phyloP scores from a whole-genome alignment of 2,329 filamentous ascomycete genomes.

The Neonectria hederae region DNA sequence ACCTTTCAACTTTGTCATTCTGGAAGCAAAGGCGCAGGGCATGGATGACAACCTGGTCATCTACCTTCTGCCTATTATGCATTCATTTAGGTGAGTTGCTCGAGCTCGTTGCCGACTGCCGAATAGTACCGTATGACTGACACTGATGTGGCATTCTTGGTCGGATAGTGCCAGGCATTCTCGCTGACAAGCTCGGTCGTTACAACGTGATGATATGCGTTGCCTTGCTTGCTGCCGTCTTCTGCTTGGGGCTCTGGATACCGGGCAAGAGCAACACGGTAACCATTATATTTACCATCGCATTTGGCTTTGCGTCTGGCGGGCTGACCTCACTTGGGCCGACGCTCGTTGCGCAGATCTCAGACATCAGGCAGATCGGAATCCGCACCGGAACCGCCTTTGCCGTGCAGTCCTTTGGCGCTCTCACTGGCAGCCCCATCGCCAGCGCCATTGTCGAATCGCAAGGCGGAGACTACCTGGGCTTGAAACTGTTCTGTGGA shows the following conservation, averaged over 20 bases:
- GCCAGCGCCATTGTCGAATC: not conserved
- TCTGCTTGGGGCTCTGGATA: not conserved
- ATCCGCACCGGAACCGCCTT: slow-evolving; percentile 6
- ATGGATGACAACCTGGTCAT: slow-evolving; percentile 42
- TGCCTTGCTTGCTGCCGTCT: not conserved
- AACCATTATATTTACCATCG: not conserved
- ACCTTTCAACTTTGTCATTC: slow-evolving; percentile 48
- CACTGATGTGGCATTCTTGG: not conserved
- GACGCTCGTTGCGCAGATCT: not conserved
- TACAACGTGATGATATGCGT: not conserved
- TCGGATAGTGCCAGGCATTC: not conserved
- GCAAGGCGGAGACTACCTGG: slow-evolving; percentile 1
- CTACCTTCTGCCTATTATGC: slow-evolving; percentile 52
- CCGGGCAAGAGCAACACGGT: not conserved
- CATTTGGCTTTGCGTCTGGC: not conserved
- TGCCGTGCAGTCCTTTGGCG: not conserved
- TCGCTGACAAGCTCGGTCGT: not conserved
- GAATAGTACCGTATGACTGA: not conserved
- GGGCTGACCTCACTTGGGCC: not conserved
- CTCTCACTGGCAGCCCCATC: slow-evolving; percentile 4
- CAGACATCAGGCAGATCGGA: slow-evolving; percentile 1
- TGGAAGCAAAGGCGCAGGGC: slow-evolving; percentile 35
- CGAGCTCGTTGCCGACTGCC: not conserved
- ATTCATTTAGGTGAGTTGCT: slow-evolving; percentile 39
- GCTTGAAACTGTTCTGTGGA: slow-evolving; percentile 3